phyloP scores from a whole-genome alignment of 176 grass and related monocot genomes.

The Oryza australiensis region DNA sequence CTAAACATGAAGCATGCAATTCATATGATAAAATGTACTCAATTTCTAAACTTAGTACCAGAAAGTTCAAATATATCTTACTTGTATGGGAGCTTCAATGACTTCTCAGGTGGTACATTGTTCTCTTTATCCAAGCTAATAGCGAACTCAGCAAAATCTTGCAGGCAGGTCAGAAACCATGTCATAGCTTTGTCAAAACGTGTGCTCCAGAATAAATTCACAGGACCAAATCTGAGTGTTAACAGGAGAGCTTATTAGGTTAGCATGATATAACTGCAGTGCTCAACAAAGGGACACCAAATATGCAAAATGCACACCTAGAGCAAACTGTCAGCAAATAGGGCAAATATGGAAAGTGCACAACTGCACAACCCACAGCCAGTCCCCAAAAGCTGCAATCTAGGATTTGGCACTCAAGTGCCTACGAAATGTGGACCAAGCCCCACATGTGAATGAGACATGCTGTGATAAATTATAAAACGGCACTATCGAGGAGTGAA shows the following conservation, averaged over 20 bases:
- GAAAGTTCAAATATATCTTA: constrained; percentile 40
- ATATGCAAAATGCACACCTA: constrained; percentile 6
- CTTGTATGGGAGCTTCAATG: constrained; percentile 94
- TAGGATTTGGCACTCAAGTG: neutral
- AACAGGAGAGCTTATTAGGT: constrained; percentile 16
- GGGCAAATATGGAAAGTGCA: constrained; percentile 7
- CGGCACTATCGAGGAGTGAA: neutral
- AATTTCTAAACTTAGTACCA: neutral
- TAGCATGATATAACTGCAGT: neutral
- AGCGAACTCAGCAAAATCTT: constrained; percentile 91
- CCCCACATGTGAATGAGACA: neutral
- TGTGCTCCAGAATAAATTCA: constrained; percentile 99
- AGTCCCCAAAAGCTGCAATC: neutral
- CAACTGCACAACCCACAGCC: neutral
- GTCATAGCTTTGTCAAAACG: constrained; percentile 98
- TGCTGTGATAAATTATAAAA: neutral
- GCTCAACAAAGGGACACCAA: neutral
- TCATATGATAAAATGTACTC: neutral
- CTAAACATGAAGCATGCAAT: constrained; percentile 15
- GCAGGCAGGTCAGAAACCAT: constrained; percentile 90
- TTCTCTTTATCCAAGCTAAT: constrained; percentile 81
- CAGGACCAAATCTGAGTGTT: constrained; percentile 94
- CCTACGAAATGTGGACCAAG: neutral
- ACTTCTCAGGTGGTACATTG: constrained; percentile 88
- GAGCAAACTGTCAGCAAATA: neutral